phyloP scores from a whole-genome alignment of 2,329 filamentous ascomycete genomes.

The Lasiodiplodia citricola region DNA sequence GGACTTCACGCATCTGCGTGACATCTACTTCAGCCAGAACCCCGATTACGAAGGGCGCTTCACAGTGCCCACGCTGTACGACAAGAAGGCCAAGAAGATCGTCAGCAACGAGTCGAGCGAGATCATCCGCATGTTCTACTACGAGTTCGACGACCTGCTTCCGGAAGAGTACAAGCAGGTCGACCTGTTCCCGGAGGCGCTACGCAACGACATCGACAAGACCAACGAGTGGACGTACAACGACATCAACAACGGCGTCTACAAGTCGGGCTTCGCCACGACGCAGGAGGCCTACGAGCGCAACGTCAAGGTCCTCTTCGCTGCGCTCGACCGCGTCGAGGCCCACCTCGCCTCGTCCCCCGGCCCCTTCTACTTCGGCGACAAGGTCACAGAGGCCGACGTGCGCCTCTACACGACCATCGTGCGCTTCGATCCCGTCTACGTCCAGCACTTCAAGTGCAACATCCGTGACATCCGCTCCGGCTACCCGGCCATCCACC shows the following conservation, averaged over 20 bases:
- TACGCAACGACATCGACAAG: constrained; percentile 53
- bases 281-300: constrained; percentile 57
- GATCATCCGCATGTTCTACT: constrained; percentile 89
- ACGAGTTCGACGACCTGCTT: constrained; percentile 72
- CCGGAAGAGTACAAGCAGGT: constrained; percentile 49
- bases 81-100: constrained; percentile 75
- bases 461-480: constrained; percentile 84
- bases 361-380: constrained; percentile 62
- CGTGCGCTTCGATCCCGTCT: constrained; percentile 62
- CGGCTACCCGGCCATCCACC: constrained; percentile 80
- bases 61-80: constrained; percentile 86
- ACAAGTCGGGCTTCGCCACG: constrained; percentile 60
- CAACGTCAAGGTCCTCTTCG: constrained; percentile 53
- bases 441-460: constrained; percentile 71
- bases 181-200: constrained; percentile 52
- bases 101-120: constrained; percentile 93
- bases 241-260: constrained; percentile 59
- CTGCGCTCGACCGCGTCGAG: constrained; percentile 55
- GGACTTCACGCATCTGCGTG: constrained; percentile 73
- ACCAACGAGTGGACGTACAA: constrained; percentile 60
- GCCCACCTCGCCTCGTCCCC: constrained; percentile 46
- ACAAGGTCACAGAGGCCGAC: constrained; percentile 57
- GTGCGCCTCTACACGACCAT: constrained; percentile 65
- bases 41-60: constrained; percentile 77
- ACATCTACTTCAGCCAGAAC: constrained; percentile 80